A percentile compares a stretch with the other conserved stretches of the same genome.
Evolutionary conservation across 2,329 filamentous ascomycete genomes (phyloP).

Genomic region (Diplodia corticola): DNA sequence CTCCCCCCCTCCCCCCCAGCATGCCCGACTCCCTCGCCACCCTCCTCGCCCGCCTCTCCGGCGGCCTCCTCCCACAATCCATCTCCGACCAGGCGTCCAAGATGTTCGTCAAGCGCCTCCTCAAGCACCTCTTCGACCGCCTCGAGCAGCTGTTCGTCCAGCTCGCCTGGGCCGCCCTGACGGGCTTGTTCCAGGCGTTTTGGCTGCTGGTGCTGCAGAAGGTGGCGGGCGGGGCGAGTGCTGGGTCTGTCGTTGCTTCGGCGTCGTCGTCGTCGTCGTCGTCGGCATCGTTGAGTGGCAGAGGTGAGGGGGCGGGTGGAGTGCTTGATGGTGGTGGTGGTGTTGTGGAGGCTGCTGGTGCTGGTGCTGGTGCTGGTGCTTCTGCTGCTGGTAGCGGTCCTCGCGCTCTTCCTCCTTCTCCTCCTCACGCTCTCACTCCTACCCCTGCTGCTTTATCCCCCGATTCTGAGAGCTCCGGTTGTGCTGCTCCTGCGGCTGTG

Average conservation of each 20-base stretch:
- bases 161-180: not conserved
- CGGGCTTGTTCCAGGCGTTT: not conserved
- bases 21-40: not conserved
- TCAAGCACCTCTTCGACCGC: not conserved
- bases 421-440: too few species aligned
- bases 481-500: not conserved
- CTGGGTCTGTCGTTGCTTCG: not conserved
- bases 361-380: not conserved
- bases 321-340: not conserved
- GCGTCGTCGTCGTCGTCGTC: too few species aligned
- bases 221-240: not conserved
- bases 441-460: too few species aligned
- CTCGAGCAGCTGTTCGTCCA: not conserved
- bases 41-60: not conserved
- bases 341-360: not conserved
- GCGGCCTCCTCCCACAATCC: not conserved
- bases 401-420: too few species aligned
- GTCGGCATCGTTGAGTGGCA: not conserved
- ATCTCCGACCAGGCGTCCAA: not conserved
- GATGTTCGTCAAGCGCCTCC: not conserved
- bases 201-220: not conserved
- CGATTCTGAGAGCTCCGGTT: not conserved
- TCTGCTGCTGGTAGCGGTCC: too few species aligned
- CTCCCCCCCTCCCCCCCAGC: too few species aligned
- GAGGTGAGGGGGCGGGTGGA: not conserved